Percentiles rank a stretch among this genome's conserved stretches.
Evolutionary conservation across 1,284 basidiomycete genomes (phyloP).

Genomic region (Microbotryum intermedium): DNA sequence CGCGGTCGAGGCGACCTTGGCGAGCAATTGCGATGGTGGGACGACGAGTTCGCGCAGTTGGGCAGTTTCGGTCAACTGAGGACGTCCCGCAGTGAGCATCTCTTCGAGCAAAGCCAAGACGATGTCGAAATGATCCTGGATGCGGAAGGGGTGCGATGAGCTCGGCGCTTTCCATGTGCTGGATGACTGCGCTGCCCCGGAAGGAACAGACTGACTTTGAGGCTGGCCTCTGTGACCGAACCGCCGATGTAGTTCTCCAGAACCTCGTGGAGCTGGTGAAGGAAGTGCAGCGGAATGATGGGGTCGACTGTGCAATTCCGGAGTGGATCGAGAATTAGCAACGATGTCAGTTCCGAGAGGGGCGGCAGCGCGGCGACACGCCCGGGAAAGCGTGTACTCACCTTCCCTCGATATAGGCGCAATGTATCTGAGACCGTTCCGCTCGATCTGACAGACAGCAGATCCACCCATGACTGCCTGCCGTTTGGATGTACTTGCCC

Average conservation of each 20-base stretch:
- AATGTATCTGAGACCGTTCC: constrained; percentile 17
- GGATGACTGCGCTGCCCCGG: background rate
- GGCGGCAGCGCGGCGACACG: background rate
- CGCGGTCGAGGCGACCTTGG: constrained; percentile 19
- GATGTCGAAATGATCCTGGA: constrained; percentile 29
- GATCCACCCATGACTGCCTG: background rate
- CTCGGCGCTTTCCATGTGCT: too few relatives aligned
- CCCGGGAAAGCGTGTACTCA: background rate
- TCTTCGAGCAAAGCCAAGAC: constrained; percentile 26
- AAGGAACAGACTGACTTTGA: constrained; percentile 16
- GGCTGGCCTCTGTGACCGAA: constrained; percentile 18
- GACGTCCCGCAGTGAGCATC: constrained; percentile 22
- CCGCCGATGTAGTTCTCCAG: constrained; percentile 23
- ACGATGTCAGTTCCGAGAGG: background rate
- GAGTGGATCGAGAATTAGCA: too few relatives aligned
- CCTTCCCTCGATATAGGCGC: constrained; percentile 16
- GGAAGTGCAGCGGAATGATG: constrained; percentile 22
- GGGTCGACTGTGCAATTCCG: constrained; percentile 20
- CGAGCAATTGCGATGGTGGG: constrained; percentile 15
- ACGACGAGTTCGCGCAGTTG: constrained; percentile 27
- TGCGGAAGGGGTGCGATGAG: background rate
- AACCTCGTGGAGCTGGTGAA: constrained; percentile 21
- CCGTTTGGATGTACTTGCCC: background rate
- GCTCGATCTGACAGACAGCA: constrained; percentile 17
- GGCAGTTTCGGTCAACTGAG: constrained; percentile 14